phyloP scores from a whole-genome alignment of 1,139 yeast species.

The Yamadazyma jaroonii region DNA sequence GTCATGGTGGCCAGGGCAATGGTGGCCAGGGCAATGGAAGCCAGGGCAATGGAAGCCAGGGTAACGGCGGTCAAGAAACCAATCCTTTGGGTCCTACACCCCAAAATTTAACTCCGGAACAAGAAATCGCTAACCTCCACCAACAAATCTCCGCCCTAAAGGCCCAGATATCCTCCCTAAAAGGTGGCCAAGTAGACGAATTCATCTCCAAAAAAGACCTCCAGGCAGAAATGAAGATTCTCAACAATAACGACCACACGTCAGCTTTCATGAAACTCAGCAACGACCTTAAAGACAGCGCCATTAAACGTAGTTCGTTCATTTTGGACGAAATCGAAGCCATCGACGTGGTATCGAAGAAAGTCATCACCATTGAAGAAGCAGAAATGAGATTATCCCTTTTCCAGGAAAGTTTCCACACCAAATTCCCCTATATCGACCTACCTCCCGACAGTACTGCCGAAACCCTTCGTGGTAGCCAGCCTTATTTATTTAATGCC shows the following conservation, averaged over 20 bases:
- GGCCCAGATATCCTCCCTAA: constrained; percentile 15
- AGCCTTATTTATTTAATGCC: constrained; percentile 63
- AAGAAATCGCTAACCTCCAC: not conserved
- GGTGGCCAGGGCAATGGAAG: too few relatives aligned
- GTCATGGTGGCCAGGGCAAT: too few relatives aligned
- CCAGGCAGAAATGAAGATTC: constrained; percentile 33
- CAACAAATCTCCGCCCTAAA: constrained; percentile 14
- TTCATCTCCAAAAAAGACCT: constrained; percentile 32
- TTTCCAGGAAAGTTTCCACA: constrained; percentile 39
- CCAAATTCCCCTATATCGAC: constrained; percentile 52
- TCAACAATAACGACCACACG: constrained; percentile 26
- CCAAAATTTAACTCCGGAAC: too few relatives aligned
- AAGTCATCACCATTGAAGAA: constrained; percentile 47
- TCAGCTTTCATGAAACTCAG: constrained; percentile 35
- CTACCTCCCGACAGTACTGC: constrained; percentile 43
- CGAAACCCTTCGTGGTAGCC: constrained; percentile 45
- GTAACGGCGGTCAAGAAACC: too few relatives aligned
- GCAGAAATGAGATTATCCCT: constrained; percentile 45
- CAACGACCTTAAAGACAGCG: constrained; percentile 27
- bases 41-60: too few relatives aligned
- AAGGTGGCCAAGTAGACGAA: not conserved
- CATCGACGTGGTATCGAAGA: constrained; percentile 46
- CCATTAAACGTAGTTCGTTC: constrained; percentile 38
- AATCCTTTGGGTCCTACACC: too few relatives aligned
- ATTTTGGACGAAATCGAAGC: constrained; percentile 19